phyloP scores from a whole-genome alignment of 2,329 filamentous ascomycete genomes.

The Xylariaceae sp. region DNA sequence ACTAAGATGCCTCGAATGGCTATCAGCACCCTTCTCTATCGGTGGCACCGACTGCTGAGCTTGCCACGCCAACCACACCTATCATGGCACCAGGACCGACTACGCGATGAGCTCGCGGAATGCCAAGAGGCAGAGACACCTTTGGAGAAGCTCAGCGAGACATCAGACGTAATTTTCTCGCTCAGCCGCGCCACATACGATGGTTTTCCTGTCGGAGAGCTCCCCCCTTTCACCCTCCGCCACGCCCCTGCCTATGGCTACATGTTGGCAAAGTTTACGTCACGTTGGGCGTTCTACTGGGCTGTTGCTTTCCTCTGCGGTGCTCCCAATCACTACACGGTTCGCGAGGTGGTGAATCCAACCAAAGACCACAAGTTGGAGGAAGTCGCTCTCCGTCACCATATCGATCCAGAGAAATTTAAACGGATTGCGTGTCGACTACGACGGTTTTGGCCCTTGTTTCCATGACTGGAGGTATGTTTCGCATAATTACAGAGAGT shows the following conservation, averaged over 20 bases:
- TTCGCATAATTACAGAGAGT: too few species aligned
- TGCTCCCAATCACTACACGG: conserved; percentile 26
- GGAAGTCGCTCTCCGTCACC: conserved; percentile 47
- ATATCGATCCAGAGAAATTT: conserved; percentile 43
- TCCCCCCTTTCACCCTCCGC: conserved; percentile 34
- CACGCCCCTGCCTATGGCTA: conserved; percentile 45
- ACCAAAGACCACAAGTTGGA: conserved; percentile 44
- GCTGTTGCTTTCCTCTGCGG: conserved; percentile 42
- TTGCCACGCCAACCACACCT: conserved; percentile 42
- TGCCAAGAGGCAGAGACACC: conserved; percentile 38
- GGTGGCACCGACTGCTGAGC: conserved; percentile 29
- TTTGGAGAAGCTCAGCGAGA: background rate
- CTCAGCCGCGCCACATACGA: conserved; percentile 11
- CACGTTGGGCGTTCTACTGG: conserved; percentile 49
- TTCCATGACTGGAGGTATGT: conserved; percentile 8
- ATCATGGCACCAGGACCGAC: conserved; percentile 48
- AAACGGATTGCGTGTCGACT: conserved; percentile 33
- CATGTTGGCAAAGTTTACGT: conserved; percentile 51
- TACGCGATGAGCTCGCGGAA: conserved; percentile 48
- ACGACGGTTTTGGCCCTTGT: conserved; percentile 10
- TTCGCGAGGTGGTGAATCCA: conserved; percentile 53
- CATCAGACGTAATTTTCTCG: conserved; percentile 1
- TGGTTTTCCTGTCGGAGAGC: conserved; percentile 38
- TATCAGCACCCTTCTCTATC: background rate
- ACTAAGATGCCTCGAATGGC: background rate